Base-by-base conservation (phyloP, 495 filamentous ascomycete species). In the Trichocladium antarcticum region DNA sequence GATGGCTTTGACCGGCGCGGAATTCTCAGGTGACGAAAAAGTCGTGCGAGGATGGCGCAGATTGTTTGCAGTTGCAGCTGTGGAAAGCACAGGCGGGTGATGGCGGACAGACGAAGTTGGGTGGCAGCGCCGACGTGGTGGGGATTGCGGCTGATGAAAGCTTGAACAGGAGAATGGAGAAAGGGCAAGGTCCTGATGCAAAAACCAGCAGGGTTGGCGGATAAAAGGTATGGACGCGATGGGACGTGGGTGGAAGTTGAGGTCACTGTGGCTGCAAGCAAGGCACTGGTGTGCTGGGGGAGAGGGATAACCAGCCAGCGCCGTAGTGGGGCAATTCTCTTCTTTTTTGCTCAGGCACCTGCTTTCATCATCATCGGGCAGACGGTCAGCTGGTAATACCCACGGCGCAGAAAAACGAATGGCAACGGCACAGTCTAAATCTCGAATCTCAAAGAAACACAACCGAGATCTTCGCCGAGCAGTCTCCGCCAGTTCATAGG, bases 331-430 rank as follows among this genome's bases (percentile, higher is more conserved):
- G 45, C 14, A 31, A 34, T 21, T 22, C 16, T 12, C 27, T 29
- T 28, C 21, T 10, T 55, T 52, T 46, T 50, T 41, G 28, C 52
- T 60, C 54, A 52, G 47, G 47, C 58, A 55, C 45, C 53, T 37
- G 47, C 49, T 58, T 62, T 65, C 62, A 65, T 65, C 59, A 63
- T 60, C 53, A 60, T 57, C 45, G 50, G 51, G 51, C 42, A 39
- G 34, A 46, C 39, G 28, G 40, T 32, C 27, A 35, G 21, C 42
- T 35, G 49, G 41, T 27, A 19, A n/a, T 20, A 20, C 27, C 6
- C 8, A 17, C 37, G 37, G 16, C 31, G 20, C 42, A 36, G 19
- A n/a, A n/a, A n/a, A n/a, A 6, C 16, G 27, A 29, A 29, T 29
- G 5, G 27, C 27, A 10, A 29, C 27, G 5, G 27, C 27, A n/a